Evolutionary conservation across 1,284 basidiomycete species (phyloP), one percentile per base, ranked within the genome.

Genomic region (Tylopilus microsporus): DNA sequence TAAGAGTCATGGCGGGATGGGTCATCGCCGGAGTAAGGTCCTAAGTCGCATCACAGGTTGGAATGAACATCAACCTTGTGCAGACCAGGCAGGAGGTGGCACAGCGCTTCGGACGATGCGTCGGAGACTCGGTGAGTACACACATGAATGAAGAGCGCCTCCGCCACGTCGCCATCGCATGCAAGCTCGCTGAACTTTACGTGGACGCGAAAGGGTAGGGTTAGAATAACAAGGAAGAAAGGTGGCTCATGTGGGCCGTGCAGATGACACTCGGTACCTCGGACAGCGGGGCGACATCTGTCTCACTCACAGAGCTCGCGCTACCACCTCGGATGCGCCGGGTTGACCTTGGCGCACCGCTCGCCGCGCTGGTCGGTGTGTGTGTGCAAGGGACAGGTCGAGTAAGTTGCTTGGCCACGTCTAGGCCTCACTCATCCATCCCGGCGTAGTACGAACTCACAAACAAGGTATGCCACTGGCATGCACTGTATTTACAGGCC

Each of bases 101-200:
- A 25, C 25, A 25, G 25, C 25, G 25, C 25, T 25, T 25, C 25
- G 25, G 25, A 25, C 25, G 25, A 25, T 25, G 25, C 25, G 25
- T 25, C 25, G 25, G 25, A 25, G 62, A 60, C 47, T 73, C 71
- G 72, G 53, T 55, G 0, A 10, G 73, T 57, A 60, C 60, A 1
- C 62, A 79, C 43, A 72, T 74, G 49, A 75, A 73, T 4, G 73
- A 72, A 30, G 84, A 86, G 61, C 77, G 79, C 16, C 69, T 87
- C 66, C 82, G 89, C 19, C 80, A 79, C 3, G 79, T 87, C 10
- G 79, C 84, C 1, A 65, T 91, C n/a, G 81, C 86, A 0, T 80
- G 82, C 67, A 88, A 86, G 65, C 80, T 91, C 36, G 86, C 83
- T 1, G 83, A 85, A 63, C 71, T 90, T 63, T 78, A 77, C 5